Base-by-base conservation (phyloP, 495 filamentous ascomycete genomes). In the Aspergillus homomorphus region DNA sequence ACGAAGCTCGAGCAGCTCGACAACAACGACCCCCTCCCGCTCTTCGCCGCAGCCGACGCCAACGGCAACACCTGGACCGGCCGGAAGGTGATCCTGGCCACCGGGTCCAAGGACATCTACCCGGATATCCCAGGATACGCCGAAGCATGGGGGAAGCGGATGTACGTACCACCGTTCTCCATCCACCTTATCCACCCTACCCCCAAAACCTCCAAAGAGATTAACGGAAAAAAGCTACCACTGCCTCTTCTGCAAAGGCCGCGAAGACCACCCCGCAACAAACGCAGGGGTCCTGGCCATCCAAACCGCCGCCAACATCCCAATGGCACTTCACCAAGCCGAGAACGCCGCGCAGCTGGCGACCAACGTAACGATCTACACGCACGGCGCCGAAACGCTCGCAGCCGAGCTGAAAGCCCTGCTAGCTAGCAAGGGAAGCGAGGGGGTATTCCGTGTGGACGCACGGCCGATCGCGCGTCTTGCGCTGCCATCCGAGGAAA, bases 241-340 rank as follows among this genome's bases (percentile, higher is more conserved):
- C 44, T 56, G 53, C 28, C 53, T 56, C n/a, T 56, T 33, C 43
- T 56, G 53, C 53, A 18, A 56, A 23, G 53, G 53, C 18, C 48
- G 33, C 22, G 53, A 56, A 33, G 53, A 56, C 38, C 53, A 26
- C 6, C 18, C 21, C 3, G 53, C 43, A 21, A 12, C 8, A 1
- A 20, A 12, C 10, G 16, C 42, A 2, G 53, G 53, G 8, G 42
- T 56, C 19, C 53, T 56, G 0, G 53, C 53, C 21, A 21, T 48
- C 12, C 38, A 48, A 14, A 8, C 41, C 14, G 41, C 42, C 14
- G 16, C 53, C 1, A 38, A 18, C 41, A 23, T 24, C 7, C 42
- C 42, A 15, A 45, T 48, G 42, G 53, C 53, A 20, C 30, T 45
- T 4, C 43, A 56, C n/a, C 54, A 30, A 1, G 43, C 54, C 10